Percentiles rank a stretch among this genome's conserved stretches.
Evolutionary conservation across 129 eudicot genomes (phyloP).

Genomic region (Flaveria sonorensis): DNA sequence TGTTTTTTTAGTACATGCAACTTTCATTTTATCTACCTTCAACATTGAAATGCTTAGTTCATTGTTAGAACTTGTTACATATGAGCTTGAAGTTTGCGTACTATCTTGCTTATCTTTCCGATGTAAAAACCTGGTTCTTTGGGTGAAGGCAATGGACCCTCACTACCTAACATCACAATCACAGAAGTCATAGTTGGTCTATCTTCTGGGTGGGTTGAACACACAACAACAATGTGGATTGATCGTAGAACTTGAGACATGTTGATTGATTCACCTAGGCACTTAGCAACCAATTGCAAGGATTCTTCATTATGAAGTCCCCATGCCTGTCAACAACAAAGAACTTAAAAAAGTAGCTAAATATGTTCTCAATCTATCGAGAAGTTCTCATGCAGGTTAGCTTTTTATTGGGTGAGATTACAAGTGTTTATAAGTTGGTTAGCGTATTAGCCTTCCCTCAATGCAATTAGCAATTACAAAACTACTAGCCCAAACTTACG

Average conservation of each 20-base stretch:
- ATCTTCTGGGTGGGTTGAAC: constrained; percentile 49
- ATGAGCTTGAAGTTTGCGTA: constrained; percentile 23
- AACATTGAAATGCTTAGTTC: constrained; percentile 36
- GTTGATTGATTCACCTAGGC: constrained; percentile 17
- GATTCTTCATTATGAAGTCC: constrained; percentile 40
- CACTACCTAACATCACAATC: constrained; percentile 38
- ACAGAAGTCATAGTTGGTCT: constrained; percentile 45
- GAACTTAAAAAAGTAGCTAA: not conserved
- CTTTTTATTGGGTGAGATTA: not conserved
- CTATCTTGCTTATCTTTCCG: constrained; percentile 21
- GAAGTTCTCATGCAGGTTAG: not conserved
- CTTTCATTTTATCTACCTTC: constrained; percentile 23
- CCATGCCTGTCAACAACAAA: constrained; percentile 42
- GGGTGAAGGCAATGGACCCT: constrained; percentile 36
- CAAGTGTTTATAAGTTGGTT: not conserved
- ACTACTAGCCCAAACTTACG: constrained; percentile 31
- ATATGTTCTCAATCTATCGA: not conserved
- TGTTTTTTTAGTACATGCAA: not conserved
- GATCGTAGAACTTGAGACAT: constrained; percentile 27
- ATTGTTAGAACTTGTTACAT: constrained; percentile 30
- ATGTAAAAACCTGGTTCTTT: constrained; percentile 42
- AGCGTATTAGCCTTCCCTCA: not conserved
- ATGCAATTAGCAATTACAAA: not conserved
- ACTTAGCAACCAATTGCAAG: constrained; percentile 32
- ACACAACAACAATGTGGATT: constrained; percentile 45